Base-by-base conservation (phyloP, 1,284 basidiomycete genomes). In the Pascua guehoae region DNA sequence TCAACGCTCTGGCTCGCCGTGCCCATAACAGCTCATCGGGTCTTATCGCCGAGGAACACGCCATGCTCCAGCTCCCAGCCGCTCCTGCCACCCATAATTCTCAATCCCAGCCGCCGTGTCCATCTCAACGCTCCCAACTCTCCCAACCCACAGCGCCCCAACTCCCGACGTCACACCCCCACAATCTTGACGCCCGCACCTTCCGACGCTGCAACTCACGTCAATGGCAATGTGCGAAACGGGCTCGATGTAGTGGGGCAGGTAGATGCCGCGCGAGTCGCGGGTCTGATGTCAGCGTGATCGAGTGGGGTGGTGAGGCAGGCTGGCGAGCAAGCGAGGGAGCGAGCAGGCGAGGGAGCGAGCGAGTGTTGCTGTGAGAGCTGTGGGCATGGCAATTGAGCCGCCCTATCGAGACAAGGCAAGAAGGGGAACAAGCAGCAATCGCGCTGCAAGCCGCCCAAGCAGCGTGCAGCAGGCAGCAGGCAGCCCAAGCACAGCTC, bases 161-260 rank as follows among this genome's bases (percentile, higher is more conserved):
- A 1, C 9, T 5, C 16, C n/a, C 7, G 11, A 41, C 38, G 38
- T 16, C 36, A 45, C 7, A 43, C 8, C 8, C n/a, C n/a, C 14
- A 14, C 14, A 43, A n/a, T 32, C 24, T 32, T 32, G 4, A 32
- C 24, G 7, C 24, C 24, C 12, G 17, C 8, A 17, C 11, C 10
- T 24, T 17, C 11, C 16, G 7, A 17, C 39, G 24, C 24, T 32
- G 10, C 9, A 41, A 85, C 91, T 81, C 73, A 93, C 92, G 73
- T 97, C 93, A 56, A 96, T 86, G 8, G 93, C 93, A 57, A 96
- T 92, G 75, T 95, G 91, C 41, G 91, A 95, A n/a, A 96, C 88
- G 12, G 90, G 89, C 76, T 97, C 93, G 64, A 94, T 94, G 78
- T 96, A 87, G 75, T 94, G 92, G 51, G 93, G 93, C 49, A 97